Base-by-base conservation (phyloP, 1,284 basidiomycete species). In the Fomitopsis betulina region DNA sequence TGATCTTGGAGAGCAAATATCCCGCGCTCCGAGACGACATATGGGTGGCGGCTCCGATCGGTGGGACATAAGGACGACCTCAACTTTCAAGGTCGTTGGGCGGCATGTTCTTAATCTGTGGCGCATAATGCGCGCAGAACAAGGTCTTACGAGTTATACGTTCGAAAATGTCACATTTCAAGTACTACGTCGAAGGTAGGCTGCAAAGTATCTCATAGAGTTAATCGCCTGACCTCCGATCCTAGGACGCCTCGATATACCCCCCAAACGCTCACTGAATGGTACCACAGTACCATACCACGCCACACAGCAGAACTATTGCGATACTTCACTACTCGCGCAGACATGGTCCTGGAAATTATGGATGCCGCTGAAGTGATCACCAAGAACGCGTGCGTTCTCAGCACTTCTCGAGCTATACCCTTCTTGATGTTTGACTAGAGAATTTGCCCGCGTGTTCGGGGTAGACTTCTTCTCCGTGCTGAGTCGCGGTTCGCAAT, bases 391-490 rank as follows among this genome's bases (percentile, higher is more conserved):
- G 91, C 94, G 93, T 94, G 68, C 66, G 88, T 75, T 1, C 33
- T 21, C 23, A 21, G 17, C 17, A 21, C 19, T 38, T 19, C 42
- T 37, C 17, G 39, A 5, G 27, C 47, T 12, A 6, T 25, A 10
- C 15, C 21, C 23, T 9, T 35, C 3, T 49, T 52, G 35, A 8
- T 66, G 8, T 30, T 7, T 15, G 9, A 15, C 3, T n/a, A 96
- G 94, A 5, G 96, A 99, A 72, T 98, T 98, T 67, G 95, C 96
- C 19, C 86, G 96, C 13, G 93, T 98, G 13, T 98, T 98, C 65
- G 96, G 96, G 0, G 89, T 99, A 53, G 96, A 99, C 73, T 98
- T 98, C 71, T 93, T 91, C 69, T 97, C 95, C 0, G 96, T 98
- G 45, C 85, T 98, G 59, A 94, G 87, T 63, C 85, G 97, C 33